Base-by-base conservation (phyloP, 2,329 filamentous ascomycete species). In the Penicillium sp. region DNA sequence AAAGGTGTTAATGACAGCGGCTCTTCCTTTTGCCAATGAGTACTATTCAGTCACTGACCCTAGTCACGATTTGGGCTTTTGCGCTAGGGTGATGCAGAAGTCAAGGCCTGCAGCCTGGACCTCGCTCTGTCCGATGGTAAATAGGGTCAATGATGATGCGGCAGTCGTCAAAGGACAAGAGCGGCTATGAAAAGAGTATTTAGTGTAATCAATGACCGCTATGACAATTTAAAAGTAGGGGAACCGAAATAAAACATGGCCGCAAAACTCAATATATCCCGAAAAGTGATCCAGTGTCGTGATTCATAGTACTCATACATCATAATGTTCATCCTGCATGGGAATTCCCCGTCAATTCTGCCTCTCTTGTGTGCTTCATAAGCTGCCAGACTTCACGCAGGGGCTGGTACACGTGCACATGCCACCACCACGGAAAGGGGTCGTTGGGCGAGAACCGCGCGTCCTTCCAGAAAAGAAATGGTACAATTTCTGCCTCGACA, bases 371-470 rank as follows among this genome's bases (percentile, higher is more conserved):
- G 74, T 26, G 76, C 83, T 46, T 71, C 71, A 45, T 64, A 70
- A 29, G 74, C 68, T 24, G 73, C 77, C 49, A 72, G 66, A 37
- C 61, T 65, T 35, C 66, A 75, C 56, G 61, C 57, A 62, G 70
- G 0, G 84, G 84, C 78, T 81, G 84, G 62, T 83, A 85, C 3
- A 84, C 71, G 61, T 85, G 82, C 57, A 83, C 83, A 50, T 86
- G 70, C 75, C 81, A 81, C 71, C 83, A 81, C 64, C 79, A 84
- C 0, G 85, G 84, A 66, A 81, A 68, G 1, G 84, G 84, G 69
- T 87, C 85, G 74, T 79, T 81, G 1, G 68, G 46, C 48, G 82
- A 81, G 54, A 82, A 86, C 0, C 76, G 81, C 0, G 81, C 81
- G 19, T 86, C 81, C 52, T 81, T 80, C 82, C 82, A 86, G n/a